Evolutionary conservation across 495 filamentous ascomycete species (phyloP), one percentile per base, ranked within the genome.

Genomic region (Neohortaea acidophila): DNA sequence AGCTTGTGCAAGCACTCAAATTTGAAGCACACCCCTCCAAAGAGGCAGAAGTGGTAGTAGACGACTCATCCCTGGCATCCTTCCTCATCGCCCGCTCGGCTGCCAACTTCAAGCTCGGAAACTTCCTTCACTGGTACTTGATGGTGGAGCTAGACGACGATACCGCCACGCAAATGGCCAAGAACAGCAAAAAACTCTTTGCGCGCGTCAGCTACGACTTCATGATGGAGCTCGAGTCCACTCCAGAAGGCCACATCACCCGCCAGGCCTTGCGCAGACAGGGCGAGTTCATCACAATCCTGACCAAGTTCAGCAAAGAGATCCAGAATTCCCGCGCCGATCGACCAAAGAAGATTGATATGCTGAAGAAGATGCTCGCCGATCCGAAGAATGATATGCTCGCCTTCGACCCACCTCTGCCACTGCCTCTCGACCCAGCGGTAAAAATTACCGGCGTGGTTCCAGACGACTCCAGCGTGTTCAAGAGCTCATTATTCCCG

Each of bases 61-160:
- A 74, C 41, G 84, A 93, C 45, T 94, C 85, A 2, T 93, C 86
- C 0, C 65, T 99, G 6, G 91, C 84, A 13, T 71, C 73, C 27
- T 96, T 99, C 56, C 68, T 99, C 9, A 86, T 99, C 36, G 70
- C 73, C 0, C 69, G 91, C 23, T 87, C 91, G 7, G 75, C 78
- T 11, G 70, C 77, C 37, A 94, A 87, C 49, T 76, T 91, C 48
- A 79, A 80, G 38, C 70, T 99, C 1, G 89, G 86, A 4, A 99
- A 89, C 53, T 94, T 84, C 54, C 71, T 99, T 32, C 84, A 91
- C 57, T 99, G 89, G 89, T 99, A 96, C 55, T 66, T 99, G 1
- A 94, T 94, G 74, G 91, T 96, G 2, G 91, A 99, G 57, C 83
- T 77, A 25, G 87, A 94, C 51, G 85, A 94, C 49, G 69, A 75